Base-by-base conservation (phyloP, 2,329 filamentous ascomycete species). In the Ceratocystis colombiana region DNA sequence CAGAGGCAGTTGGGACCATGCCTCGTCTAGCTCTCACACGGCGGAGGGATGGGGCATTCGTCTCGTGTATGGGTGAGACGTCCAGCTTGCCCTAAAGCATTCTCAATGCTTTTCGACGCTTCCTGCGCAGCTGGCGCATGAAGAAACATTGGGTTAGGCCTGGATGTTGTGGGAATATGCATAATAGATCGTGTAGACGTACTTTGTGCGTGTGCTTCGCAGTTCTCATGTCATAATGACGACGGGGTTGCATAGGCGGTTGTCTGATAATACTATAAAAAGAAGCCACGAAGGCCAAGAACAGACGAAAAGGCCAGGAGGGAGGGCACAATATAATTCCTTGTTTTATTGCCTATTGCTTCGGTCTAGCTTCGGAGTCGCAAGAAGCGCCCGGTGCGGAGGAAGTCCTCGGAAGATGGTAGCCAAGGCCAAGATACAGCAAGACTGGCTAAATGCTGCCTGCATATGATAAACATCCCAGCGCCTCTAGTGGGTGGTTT, bases 221-320 rank as follows among this genome's bases (percentile, higher is more conserved):
- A 33, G 8, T 59, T 59, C 53, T 59, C 53, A 37, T 59, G 53
- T 59, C 53, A 59, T 59, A 17, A 59, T 59, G 53, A 59, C 53
- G 28, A 59, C n/a, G 53, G 28, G 28, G 53, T 59, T 59, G 53
- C 53, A 59, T 30, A 20, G 28, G 53, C 53, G 15, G 28, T 33
- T 59, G 53, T 22, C 17, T 50, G 8, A n/a, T 22, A n/a, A 17
- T 59, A 12, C 53, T 59, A 59, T 17, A 59, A 30, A 22, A 28
- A 55, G 50, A 55, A 28, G 33, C 8, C 33, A 55, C 50, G 20
- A 20, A 55, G 50, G 22, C 22, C 28, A 33, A 33, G 12, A 59
- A 59, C 53, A 59, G 53, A 59, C 53, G n/a, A 59, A 53, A 25
- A 4, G 22, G 2, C 10, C 10, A 20, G 17, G 20, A 48, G 25